phyloP scores from a whole-genome alignment of 192 early-diverging fungal species.

The Radiomyces spectabilis region DNA sequence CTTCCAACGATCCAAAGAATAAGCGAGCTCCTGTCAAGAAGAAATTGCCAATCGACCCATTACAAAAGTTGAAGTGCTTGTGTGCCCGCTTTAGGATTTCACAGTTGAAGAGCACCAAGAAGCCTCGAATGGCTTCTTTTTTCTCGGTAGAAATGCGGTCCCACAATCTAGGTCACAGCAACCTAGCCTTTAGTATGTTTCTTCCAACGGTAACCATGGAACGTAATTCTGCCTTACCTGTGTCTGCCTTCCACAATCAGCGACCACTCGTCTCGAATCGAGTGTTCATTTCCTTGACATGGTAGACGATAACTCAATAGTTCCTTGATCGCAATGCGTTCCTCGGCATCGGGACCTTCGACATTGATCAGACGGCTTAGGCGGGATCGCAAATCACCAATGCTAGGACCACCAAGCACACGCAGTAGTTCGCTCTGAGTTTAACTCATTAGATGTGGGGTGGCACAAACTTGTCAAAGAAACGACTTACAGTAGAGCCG shows the following conservation, averaged over 20 bases:
- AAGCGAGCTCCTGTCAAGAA: conserved; percentile 70
- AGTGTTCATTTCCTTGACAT: conserved; percentile 35
- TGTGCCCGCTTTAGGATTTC: conserved; percentile 56
- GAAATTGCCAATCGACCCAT: conserved; percentile 73
- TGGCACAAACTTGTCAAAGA: no score
- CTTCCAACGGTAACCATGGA: no score
- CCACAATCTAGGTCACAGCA: conserved; percentile 47
- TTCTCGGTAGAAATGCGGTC: conserved; percentile 42
- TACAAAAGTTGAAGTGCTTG: conserved; percentile 62
- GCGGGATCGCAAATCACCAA: conserved; percentile 66
- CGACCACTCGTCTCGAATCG: conserved; percentile 67
- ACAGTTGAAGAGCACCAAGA: conserved; percentile 60
- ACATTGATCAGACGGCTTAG: conserved; percentile 58
- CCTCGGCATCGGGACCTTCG: conserved; percentile 38
- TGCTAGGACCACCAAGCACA: conserved; percentile 67
- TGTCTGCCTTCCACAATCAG: conserved; percentile 69
- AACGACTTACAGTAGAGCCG: conserved; percentile 42
- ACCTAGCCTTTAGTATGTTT: no score
- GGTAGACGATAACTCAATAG: conserved; percentile 65
- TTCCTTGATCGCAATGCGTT: conserved; percentile 57
- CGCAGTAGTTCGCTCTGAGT: conserved; percentile 58
- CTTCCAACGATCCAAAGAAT: conserved; percentile 62
- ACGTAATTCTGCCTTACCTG: conserved; percentile 44
- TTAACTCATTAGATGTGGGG: conserved; percentile 6
- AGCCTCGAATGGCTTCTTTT: conserved; percentile 65